A percentile compares a stretch with the other conserved stretches of the same genome.
These are phyloP conservation scores for Tolypocladium ovalisporum DNA, from an alignment of 2,329 filamentous ascomycete species.

Conservation along the genomic window DNA sequence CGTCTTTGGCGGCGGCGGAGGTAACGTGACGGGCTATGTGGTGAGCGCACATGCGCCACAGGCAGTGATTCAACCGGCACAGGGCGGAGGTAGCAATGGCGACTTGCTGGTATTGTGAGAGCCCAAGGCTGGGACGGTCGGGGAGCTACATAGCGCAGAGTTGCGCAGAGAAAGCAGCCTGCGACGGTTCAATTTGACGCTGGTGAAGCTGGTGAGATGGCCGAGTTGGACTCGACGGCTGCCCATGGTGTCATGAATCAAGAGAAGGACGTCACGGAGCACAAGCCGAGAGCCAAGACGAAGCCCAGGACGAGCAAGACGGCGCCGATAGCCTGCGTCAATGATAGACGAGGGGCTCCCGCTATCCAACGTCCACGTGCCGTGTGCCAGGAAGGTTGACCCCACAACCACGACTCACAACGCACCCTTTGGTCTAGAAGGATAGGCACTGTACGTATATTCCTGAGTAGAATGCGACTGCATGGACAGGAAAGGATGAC, in stretches of 20 bases:
- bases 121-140: not conserved
- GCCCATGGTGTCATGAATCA: not conserved
- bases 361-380: not conserved
- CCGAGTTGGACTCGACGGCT: not conserved
- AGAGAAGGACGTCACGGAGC: not conserved
- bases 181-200: too few species aligned
- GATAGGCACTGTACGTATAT: not conserved
- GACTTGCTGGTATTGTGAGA: constrained; percentile 57
- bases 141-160: not conserved
- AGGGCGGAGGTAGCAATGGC: constrained; percentile 53
- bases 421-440: not conserved
- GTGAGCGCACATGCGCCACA: constrained; percentile 76
- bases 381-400: not conserved
- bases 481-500: not conserved
- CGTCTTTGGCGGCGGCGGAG: constrained; percentile 48
- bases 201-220: too few species aligned
- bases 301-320: not conserved
- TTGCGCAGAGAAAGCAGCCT: not conserved
- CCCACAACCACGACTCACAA: not conserved
- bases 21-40: constrained; percentile 48
- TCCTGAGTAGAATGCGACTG: not conserved
- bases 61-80: constrained; percentile 60
- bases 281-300: not conserved
- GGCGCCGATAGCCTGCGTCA: not conserved
- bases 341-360: not conserved